phyloP scores from a whole-genome alignment of 2,329 filamentous ascomycete genomes.

The Epichloe baconii region DNA sequence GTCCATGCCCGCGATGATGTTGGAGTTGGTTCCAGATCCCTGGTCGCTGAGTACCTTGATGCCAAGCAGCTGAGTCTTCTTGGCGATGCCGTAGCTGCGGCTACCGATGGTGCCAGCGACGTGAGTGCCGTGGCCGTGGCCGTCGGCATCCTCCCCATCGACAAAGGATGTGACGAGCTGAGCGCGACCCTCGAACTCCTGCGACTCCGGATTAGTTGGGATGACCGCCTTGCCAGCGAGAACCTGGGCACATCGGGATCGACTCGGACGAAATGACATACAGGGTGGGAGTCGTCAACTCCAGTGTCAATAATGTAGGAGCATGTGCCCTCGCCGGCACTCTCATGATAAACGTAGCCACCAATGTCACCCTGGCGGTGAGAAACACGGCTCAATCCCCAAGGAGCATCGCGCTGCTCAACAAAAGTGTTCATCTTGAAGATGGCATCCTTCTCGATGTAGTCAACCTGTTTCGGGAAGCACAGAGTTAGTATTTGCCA shows the following conservation, averaged over 20 bases:
- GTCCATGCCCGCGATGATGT: slow-evolving; percentile 32
- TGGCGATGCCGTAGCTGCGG: slow-evolving; percentile 25
- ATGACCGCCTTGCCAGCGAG: background rate
- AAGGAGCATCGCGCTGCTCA: slow-evolving; percentile 12
- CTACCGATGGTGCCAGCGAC: slow-evolving; percentile 19
- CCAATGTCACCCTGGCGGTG: slow-evolving; percentile 15
- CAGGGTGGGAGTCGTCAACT: slow-evolving; percentile 22
- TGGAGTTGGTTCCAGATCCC: slow-evolving; percentile 21
- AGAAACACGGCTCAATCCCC: slow-evolving; percentile 21
- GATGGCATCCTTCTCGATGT: slow-evolving; percentile 23
- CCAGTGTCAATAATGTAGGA: slow-evolving; percentile 34
- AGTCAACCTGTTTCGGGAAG: slow-evolving; percentile 13
- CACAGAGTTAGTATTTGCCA: too few species aligned
- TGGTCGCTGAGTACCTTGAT: slow-evolving; percentile 31
- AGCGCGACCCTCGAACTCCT: slow-evolving; percentile 22
- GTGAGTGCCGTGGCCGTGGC: slow-evolving; percentile 11
- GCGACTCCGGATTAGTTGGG: slow-evolving; percentile 20
- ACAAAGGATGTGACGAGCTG: slow-evolving; percentile 17
- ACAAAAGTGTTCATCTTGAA: slow-evolving; percentile 11
- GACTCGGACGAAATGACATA: slow-evolving; percentile 23
- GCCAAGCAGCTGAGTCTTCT: slow-evolving; percentile 27
- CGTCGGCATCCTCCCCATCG: slow-evolving; percentile 11
- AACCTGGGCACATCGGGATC: too few species aligned
- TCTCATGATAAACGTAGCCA: slow-evolving; percentile 25
- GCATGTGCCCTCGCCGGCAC: slow-evolving; percentile 26